phyloP scores from a whole-genome alignment of 2,329 filamentous ascomycete genomes.

The Phaeoacremonium minimum region DNA sequence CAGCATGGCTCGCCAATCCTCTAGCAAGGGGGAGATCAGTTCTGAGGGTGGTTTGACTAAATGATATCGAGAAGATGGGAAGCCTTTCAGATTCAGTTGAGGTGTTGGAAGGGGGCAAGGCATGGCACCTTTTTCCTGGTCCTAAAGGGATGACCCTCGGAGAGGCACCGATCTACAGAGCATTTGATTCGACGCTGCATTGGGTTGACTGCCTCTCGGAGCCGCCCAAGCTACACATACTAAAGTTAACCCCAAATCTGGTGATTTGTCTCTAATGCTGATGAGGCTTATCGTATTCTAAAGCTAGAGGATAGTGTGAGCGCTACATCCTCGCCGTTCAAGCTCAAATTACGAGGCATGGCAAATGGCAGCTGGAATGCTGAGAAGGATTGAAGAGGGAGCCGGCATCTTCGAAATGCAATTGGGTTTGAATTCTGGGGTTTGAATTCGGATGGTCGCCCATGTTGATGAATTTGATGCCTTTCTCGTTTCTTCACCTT shows the following conservation, averaged over 20 bases:
- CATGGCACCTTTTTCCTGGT: not conserved
- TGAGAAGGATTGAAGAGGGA: too few relatives aligned
- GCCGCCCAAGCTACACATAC: conserved; percentile 20
- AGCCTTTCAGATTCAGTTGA: not conserved
- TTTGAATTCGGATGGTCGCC: too few relatives aligned
- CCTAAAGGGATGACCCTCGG: not conserved
- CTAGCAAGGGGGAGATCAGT: too few relatives aligned
- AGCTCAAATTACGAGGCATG: too few relatives aligned
- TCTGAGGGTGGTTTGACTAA: too few relatives aligned
- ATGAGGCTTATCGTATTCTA: conserved; percentile 20
- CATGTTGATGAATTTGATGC: too few relatives aligned
- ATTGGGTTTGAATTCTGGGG: too few relatives aligned
- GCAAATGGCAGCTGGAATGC: too few relatives aligned
- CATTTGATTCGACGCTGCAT: not conserved
- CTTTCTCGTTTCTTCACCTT: too few relatives aligned
- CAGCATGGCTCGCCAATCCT: too few relatives aligned
- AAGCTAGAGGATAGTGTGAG: conserved; percentile 27
- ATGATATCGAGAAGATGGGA: too few relatives aligned
- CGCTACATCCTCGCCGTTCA: conserved; percentile 24
- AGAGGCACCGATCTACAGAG: not conserved
- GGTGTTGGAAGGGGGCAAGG: not conserved
- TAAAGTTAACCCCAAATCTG: conserved; percentile 23
- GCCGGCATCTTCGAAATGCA: too few relatives aligned
- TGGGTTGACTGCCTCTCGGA: conserved; percentile 15
- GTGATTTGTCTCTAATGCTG: conserved; percentile 10